Base-by-base conservation (phyloP, 768 basidiomycete species). In the Psilocybe cyanescens region DNA sequence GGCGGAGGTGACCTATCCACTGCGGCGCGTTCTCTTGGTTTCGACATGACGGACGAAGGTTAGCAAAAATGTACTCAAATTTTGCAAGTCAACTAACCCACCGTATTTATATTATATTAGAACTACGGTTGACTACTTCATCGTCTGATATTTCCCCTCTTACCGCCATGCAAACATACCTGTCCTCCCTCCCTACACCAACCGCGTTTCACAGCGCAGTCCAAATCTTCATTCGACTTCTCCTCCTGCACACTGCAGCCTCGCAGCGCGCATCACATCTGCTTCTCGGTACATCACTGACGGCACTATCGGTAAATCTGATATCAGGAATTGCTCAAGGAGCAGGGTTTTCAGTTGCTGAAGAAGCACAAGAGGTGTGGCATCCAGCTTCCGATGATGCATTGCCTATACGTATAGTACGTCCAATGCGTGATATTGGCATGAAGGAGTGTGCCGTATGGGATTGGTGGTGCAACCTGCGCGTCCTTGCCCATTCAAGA, bases 371-470 rank as follows among this genome's bases (percentile, higher is more conserved):
- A 67, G 92, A 94, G 69, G 87, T 88, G 58, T 94, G 91, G 92
- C 60, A 67, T 11, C 74, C 82, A 8, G 50, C 31, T 53, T 58
- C 44, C 41, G 61, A 50, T 7, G 47, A 51, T 41, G 62, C 55
- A 14, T 53, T 63, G 45, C 63, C 65, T 0, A 75, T 92, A 12
- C 78, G 85, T 35, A 72, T 94, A 11, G 74, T 88, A 17, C 81
- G 88, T 24, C 92, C 93, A 1, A 76, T 95, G 52, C 78, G 85
- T 56, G 93, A 94, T 57, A 71, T 92, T 29, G 87, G 86, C 2
- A 84, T 85, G 78, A 94, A 94, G 68, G 92, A 94, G 71, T 93
- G 90, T 64, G 83, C 87, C 0, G 80, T 86, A 29, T 94, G 89
- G 81, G 83, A 86, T 1, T 91, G 89, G 87, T 94, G 92, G 92